Evolutionary conservation across 2,329 filamentous ascomycete genomes (phyloP).

Genomic region (Pseudocercospora fijiensis): DNA sequence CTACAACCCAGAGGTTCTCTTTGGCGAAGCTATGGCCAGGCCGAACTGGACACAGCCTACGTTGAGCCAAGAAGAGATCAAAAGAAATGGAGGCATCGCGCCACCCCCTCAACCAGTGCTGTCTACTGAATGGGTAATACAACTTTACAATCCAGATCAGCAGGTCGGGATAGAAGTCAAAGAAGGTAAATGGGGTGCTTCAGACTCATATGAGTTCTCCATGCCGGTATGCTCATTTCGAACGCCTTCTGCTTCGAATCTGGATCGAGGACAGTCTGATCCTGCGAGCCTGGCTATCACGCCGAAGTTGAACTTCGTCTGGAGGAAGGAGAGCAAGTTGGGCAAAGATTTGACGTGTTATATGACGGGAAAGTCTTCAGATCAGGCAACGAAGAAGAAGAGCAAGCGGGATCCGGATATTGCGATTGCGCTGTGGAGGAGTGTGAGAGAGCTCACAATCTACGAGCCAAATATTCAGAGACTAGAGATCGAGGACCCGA

Average conservation of each 20-base stretch:
- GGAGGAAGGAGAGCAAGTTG: constrained; percentile 83
- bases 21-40: constrained; percentile 78
- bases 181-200: constrained; percentile 75
- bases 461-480: constrained; percentile 91
- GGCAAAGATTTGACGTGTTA: constrained; percentile 87
- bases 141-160: constrained; percentile 93
- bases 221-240: constrained; percentile 84
- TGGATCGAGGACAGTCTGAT: constrained; percentile 71
- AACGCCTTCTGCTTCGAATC: constrained; percentile 70
- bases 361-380: constrained; percentile 73
- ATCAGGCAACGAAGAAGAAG: constrained; percentile 70
- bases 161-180: constrained; percentile 69
- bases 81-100: constrained; percentile 63
- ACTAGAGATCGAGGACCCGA: constrained; percentile 89
- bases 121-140: constrained; percentile 76
- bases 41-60: constrained; percentile 84
- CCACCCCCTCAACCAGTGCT: constrained; percentile 69
- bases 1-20: constrained; percentile 76
- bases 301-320: constrained; percentile 79
- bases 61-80: constrained; percentile 76
- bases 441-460: constrained; percentile 74
- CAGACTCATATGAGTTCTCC: constrained; percentile 85
- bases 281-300: constrained; percentile 53
- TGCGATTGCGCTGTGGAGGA: constrained; percentile 82
- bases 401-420: constrained; percentile 75